Conservation (phyloP, 2,329 filamentous ascomycete species). For the Penicillium sp. region DNA sequence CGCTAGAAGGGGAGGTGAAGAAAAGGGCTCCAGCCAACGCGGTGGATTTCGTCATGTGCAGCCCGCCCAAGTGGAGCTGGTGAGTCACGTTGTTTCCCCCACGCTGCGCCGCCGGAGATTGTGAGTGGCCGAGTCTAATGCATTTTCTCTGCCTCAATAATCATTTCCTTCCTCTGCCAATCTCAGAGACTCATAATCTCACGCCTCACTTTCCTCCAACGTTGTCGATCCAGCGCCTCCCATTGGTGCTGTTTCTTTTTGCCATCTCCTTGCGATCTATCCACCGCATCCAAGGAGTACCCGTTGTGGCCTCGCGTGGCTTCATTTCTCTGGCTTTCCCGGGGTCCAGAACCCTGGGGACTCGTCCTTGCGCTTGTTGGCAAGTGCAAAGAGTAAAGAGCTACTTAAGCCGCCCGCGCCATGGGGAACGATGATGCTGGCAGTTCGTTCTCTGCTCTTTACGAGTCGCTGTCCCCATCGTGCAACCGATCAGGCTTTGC, state of each 20-base stretch:
- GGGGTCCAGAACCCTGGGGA: conserved; percentile 15
- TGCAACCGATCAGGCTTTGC: conserved; percentile 10
- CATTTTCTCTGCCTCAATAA: conserved; percentile 8
- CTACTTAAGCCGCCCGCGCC: conserved; percentile 18
- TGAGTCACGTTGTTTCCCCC: conserved; percentile 26
- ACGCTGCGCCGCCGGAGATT: conserved; percentile 19
- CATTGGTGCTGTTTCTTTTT: conserved; percentile 19
- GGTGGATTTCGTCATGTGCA: conserved; percentile 6
- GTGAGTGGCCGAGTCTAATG: conserved; percentile 25
- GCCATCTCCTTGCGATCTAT: background rate
- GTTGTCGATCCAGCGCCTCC: conserved; percentile 21
- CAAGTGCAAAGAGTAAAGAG: conserved; percentile 10
- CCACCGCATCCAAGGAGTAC: conserved; percentile 19
- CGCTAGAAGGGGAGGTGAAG: background rate
- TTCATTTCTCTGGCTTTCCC: conserved; percentile 1
- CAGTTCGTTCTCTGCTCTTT: conserved; percentile 12
- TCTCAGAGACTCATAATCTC: background rate
- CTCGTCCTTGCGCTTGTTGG: background rate
- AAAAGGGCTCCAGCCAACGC: background rate
- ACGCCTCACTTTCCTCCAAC: conserved; percentile 18
- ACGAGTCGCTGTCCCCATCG: conserved; percentile 14
- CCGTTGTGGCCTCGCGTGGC: conserved; percentile 19
- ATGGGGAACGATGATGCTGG: conserved; percentile 19
- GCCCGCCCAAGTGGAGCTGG: conserved; percentile 8
- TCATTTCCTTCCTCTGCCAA: conserved; percentile 8